A percentile compares a stretch with the other conserved stretches of the same genome.
Conservation (phyloP, 495 filamentous ascomycete genomes). For the Schizothecium vesticola region DNA sequence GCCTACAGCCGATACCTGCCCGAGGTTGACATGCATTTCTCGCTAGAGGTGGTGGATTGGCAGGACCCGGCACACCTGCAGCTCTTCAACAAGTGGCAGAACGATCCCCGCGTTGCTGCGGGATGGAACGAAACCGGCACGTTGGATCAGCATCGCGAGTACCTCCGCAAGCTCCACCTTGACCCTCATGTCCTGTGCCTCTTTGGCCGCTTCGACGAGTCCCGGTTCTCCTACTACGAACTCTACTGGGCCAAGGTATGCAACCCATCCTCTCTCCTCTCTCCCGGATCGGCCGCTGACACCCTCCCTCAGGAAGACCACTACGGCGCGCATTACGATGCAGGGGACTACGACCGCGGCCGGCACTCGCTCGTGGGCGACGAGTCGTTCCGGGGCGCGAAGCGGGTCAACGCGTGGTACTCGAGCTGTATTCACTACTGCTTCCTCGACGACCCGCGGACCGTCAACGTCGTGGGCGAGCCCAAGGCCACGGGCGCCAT, state of each 20-base stretch:
- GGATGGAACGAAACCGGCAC: conserved; percentile 64
- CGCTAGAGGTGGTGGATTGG: conserved; percentile 54
- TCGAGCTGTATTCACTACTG: conserved; percentile 59
- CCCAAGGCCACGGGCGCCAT: conserved; percentile 51
- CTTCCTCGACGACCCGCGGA: conserved; percentile 62
- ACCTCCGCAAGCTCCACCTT: conserved; percentile 53
- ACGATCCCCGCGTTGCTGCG: conserved; percentile 57
- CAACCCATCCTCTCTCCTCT: not conserved
- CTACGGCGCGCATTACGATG: conserved; percentile 56
- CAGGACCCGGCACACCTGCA: conserved; percentile 47
- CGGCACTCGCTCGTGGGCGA: conserved; percentile 62
- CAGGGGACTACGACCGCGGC: conserved; percentile 56
- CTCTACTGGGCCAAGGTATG: conserved; percentile 62
- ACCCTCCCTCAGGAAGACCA: conserved; percentile 50
- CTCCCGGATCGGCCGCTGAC: not conserved
- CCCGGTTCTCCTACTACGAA: conserved; percentile 58
- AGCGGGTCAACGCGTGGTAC: conserved; percentile 61
- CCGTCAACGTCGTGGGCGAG: conserved; percentile 55
- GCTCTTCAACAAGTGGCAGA: conserved; percentile 60
- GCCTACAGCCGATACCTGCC: conserved; percentile 62
- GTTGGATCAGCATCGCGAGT: conserved; percentile 56
- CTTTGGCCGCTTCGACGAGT: conserved; percentile 55
- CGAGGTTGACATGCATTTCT: conserved; percentile 55
- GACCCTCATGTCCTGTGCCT: conserved; percentile 57
- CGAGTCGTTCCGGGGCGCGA: conserved; percentile 51